These are phyloP conservation scores for Trifolium repens DNA, from an alignment of 306 rosid species.

Conservation along the genomic window DNA sequence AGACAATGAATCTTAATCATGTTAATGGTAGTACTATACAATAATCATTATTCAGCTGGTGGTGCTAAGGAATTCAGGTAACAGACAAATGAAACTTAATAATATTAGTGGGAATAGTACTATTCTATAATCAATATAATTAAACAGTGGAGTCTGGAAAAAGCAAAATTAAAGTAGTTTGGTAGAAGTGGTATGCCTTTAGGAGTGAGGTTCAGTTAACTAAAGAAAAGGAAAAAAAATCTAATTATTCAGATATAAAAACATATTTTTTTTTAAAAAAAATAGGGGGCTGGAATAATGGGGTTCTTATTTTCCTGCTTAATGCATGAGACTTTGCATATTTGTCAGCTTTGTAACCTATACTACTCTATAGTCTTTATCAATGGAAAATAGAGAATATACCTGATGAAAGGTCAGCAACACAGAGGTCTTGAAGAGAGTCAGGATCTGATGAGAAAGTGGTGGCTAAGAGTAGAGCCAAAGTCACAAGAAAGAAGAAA, in stretches of 20 bases:
- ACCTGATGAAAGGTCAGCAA: constrained; percentile 76
- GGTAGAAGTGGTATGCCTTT: constrained; percentile 20
- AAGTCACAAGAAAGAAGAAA: constrained; percentile 40
- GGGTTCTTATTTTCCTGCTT: too few relatives aligned
- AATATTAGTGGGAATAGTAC: constrained; percentile 2
- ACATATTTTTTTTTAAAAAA: too few relatives aligned
- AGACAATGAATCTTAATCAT: constrained; percentile 13
- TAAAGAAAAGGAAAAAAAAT: not conserved
- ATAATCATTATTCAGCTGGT: not conserved
- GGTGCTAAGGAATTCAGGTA: not conserved
- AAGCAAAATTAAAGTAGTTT: constrained; percentile 37
- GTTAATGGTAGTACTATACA: not conserved
- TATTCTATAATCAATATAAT: constrained; percentile 9
- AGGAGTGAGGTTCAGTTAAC: constrained; percentile 22
- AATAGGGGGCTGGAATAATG: too few relatives aligned
- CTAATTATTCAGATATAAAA: too few relatives aligned
- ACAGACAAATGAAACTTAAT: constrained; percentile 18
- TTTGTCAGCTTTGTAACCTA: not conserved
- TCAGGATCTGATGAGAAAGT: constrained; percentile 69
- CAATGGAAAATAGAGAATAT: constrained; percentile 30
- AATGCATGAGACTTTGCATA: not conserved
- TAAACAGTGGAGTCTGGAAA: constrained; percentile 28
- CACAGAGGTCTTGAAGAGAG: constrained; percentile 80
- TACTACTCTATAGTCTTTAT: not conserved
- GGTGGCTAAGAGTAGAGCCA: constrained; percentile 45